These are phyloP conservation scores for Penicillium fimorum DNA, from an alignment of 495 filamentous ascomycete species.

Conservation along the genomic window DNA sequence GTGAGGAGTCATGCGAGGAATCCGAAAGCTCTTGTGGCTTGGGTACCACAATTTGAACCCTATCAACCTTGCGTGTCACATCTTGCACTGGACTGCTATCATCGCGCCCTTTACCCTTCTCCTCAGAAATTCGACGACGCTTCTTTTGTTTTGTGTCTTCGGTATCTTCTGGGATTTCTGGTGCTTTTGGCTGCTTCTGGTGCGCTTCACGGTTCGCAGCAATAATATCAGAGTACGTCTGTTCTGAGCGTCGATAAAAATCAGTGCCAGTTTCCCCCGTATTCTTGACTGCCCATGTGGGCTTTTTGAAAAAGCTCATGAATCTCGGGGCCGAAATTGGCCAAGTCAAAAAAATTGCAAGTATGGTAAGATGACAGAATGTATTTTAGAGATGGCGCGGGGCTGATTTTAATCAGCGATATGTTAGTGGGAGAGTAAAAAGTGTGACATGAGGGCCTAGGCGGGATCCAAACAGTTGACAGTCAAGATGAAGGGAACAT, in stretches of 20 bases:
- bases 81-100: neutral
- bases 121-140: constrained; percentile 12
- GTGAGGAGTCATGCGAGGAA: neutral
- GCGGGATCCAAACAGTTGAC: neutral
- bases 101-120: neutral
- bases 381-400: neutral
- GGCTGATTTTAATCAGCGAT: neutral
- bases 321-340: neutral
- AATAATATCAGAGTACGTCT: constrained; percentile 59
- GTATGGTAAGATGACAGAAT: neutral
- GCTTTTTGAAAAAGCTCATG: constrained; percentile 67
- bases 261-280: constrained; percentile 48
- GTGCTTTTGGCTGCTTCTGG: constrained; percentile 23
- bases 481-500: neutral
- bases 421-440: neutral
- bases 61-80: neutral
- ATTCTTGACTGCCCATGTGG: constrained; percentile 51
- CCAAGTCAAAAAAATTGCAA: neutral
- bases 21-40: neutral
- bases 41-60: neutral
- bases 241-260: constrained; percentile 66
- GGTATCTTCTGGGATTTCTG: constrained; percentile 1
- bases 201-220: constrained; percentile 49
- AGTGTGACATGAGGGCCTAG: neutral
- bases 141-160: constrained; percentile 3